Conservation (phyloP, 805 yeast genomes). For the Metschnikowia similis region DNA sequence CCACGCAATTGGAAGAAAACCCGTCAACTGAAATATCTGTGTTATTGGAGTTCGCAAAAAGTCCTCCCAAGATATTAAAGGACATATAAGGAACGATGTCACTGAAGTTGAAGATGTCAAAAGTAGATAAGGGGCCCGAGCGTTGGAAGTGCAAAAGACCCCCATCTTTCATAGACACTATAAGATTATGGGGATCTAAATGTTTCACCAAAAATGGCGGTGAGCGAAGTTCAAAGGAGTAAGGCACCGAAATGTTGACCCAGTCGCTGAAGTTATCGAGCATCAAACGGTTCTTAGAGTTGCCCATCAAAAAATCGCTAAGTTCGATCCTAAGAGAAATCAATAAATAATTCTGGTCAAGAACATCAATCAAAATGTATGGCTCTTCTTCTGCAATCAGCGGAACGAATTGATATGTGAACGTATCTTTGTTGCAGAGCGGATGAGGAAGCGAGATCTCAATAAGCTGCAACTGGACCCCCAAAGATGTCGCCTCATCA, state of each 20-base stretch:
- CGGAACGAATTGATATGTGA: slow-evolving; percentile 11
- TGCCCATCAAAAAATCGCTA: slow-evolving; percentile 35
- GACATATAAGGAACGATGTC: slow-evolving; percentile 39
- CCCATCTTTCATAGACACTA: slow-evolving; percentile 73
- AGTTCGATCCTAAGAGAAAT: slow-evolving; percentile 46
- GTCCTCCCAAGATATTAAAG: slow-evolving; percentile 25
- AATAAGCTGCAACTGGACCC: slow-evolving; percentile 32
- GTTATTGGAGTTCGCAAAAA: slow-evolving; percentile 13
- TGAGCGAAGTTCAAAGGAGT: slow-evolving; percentile 42
- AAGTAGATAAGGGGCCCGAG: slow-evolving; percentile 27
- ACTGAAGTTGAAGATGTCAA: slow-evolving; percentile 48
- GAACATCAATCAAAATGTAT: slow-evolving; percentile 47
- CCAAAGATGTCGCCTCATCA: slow-evolving; percentile 28
- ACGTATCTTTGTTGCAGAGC: slow-evolving; percentile 13
- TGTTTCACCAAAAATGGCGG: slow-evolving; percentile 51
- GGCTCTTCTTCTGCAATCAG: slow-evolving; percentile 20
- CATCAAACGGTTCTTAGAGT: slow-evolving; percentile 16
- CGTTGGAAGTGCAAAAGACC: slow-evolving; percentile 58
- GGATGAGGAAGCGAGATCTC: slow-evolving; percentile 22
- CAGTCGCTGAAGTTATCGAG: slow-evolving; percentile 45
- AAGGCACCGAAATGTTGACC: slow-evolving; percentile 68
- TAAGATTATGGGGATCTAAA: slow-evolving; percentile 39
- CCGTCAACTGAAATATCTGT: slow-evolving; percentile 27
- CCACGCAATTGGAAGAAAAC: slow-evolving; percentile 40
- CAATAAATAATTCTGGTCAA: slow-evolving; percentile 49